phyloP scores from a whole-genome alignment of 768 basidiomycete species.

The Cystobasidium tubakii region DNA sequence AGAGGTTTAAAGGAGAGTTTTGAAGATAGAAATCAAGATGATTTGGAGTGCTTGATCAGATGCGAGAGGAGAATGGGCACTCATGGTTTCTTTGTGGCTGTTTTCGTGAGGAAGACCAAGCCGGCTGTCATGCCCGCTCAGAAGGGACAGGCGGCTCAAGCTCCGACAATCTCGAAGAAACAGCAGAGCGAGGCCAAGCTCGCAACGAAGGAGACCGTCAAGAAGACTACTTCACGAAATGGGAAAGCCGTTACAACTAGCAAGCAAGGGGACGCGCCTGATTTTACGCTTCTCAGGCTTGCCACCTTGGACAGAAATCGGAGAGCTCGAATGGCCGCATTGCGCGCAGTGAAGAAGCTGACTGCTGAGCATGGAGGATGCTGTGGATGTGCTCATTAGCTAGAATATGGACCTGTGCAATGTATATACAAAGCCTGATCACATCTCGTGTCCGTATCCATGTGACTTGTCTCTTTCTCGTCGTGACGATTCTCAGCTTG shows the following conservation, averaged over 20 bases:
- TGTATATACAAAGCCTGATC: not conserved
- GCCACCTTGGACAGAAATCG: slow-evolving; percentile 17
- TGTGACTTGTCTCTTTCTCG: not conserved
- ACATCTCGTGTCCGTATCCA: not conserved
- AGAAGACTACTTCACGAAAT: slow-evolving; percentile 50
- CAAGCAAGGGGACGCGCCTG: not conserved
- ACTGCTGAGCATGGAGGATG: not conserved
- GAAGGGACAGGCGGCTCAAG: not conserved
- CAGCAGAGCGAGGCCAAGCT: not conserved
- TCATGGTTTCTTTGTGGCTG: slow-evolving; percentile 98
- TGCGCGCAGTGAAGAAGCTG: slow-evolving; percentile 9
- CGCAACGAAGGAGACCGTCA: slow-evolving; percentile 42
- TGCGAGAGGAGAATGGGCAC: slow-evolving; percentile 64
- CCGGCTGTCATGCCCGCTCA: not conserved
- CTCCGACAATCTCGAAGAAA: not conserved
- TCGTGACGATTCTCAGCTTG: not conserved
- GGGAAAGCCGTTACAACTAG: not conserved
- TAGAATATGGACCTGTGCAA: not conserved
- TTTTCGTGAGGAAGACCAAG: slow-evolving; percentile 57
- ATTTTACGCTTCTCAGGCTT: slow-evolving; percentile 21
- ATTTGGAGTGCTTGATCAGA: slow-evolving; percentile 54
- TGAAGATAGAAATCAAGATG: slow-evolving; percentile 49
- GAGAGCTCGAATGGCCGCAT: not conserved
- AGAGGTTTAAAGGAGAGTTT: slow-evolving; percentile 56
- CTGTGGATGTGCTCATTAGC: not conserved